Conservation (phyloP, 2,329 filamentous ascomycete species). For the Epichloe brachyelytri region DNA sequence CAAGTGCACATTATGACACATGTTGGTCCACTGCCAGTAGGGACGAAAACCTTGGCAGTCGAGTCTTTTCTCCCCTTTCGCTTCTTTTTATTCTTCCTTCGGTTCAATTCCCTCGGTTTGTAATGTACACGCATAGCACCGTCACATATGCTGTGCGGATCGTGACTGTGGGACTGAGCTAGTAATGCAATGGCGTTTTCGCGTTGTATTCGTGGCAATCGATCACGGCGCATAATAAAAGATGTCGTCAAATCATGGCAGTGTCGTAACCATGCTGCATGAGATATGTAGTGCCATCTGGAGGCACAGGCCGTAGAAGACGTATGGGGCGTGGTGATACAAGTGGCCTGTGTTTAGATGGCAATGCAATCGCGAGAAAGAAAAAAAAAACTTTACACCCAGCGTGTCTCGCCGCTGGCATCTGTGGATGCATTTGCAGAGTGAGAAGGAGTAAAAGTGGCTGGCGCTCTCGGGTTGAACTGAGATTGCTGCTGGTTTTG, state of each 20-base stretch:
- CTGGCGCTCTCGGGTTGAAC: constrained; percentile 16
- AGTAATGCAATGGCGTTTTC: constrained; percentile 12
- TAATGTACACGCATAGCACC: constrained; percentile 23
- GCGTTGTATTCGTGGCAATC: constrained; percentile 11
- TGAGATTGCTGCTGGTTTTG: constrained; percentile 12
- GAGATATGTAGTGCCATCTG: constrained; percentile 14
- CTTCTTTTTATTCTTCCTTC: background rate
- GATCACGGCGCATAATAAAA: constrained; percentile 22
- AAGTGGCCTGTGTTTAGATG: constrained; percentile 16
- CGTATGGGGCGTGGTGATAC: constrained; percentile 13
- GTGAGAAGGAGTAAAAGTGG: constrained; percentile 14
- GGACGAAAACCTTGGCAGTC: constrained; percentile 1
- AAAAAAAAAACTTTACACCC: constrained; percentile 21
- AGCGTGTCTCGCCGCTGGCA: constrained; percentile 21
- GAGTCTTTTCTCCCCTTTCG: constrained; percentile 7
- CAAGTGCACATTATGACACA: constrained; percentile 18
- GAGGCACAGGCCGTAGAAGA: constrained; percentile 11
- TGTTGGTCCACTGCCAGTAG: constrained; percentile 5
- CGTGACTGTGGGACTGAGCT: constrained; percentile 11
- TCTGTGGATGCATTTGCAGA: constrained; percentile 15
- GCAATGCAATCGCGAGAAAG: constrained; percentile 12
- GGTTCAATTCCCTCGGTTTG: constrained; percentile 13
- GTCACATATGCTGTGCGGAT: constrained; percentile 15
- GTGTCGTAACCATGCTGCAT: constrained; percentile 23
- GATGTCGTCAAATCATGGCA: constrained; percentile 29